phyloP scores from a whole-genome alignment of 176 grass and related monocot species.

The Sorghum bicolor region DNA sequence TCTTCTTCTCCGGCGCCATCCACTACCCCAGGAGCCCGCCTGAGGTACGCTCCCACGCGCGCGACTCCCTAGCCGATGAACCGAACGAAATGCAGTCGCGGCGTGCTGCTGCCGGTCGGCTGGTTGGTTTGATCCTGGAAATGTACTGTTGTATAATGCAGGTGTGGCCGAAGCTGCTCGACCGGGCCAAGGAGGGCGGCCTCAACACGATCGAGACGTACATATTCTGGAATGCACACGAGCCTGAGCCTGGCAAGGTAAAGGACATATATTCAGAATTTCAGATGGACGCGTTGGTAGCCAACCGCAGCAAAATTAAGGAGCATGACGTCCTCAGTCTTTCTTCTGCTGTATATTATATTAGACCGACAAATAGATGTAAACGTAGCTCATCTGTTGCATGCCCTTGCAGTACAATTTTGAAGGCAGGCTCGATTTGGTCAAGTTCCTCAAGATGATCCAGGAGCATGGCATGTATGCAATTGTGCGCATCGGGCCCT shows the following conservation, averaged over 20 bases:
- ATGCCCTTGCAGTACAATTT: conserved; percentile 64
- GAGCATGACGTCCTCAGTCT: neutral
- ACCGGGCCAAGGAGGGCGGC: conserved; percentile 59
- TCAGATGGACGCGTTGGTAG: neutral
- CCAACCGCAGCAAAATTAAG: neutral
- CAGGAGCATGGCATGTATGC: conserved; percentile 55
- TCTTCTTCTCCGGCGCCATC: conserved; percentile 90
- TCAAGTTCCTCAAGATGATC: conserved; percentile 65
- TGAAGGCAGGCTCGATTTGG: conserved; percentile 55
- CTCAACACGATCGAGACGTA: conserved; percentile 90
- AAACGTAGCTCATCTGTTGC: neutral
- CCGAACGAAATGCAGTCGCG: neutral
- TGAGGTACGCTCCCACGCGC: conserved; percentile 26
- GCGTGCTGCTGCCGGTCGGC: neutral
- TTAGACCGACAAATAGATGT: neutral
- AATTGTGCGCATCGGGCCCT: conserved; percentile 64
- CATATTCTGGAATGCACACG: conserved; percentile 90
- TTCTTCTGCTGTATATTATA: neutral
- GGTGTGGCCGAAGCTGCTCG: conserved; percentile 73
- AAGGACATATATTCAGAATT: neutral
- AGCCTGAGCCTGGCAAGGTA: conserved; percentile 73
- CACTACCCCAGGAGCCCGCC: conserved; percentile 86
- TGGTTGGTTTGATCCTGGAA: neutral
- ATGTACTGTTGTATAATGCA: neutral
- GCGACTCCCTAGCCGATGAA: neutral